These are phyloP conservation scores for Torulaspora pretoriensis DNA, from an alignment of 1,139 yeast species.

Conservation along the genomic window DNA sequence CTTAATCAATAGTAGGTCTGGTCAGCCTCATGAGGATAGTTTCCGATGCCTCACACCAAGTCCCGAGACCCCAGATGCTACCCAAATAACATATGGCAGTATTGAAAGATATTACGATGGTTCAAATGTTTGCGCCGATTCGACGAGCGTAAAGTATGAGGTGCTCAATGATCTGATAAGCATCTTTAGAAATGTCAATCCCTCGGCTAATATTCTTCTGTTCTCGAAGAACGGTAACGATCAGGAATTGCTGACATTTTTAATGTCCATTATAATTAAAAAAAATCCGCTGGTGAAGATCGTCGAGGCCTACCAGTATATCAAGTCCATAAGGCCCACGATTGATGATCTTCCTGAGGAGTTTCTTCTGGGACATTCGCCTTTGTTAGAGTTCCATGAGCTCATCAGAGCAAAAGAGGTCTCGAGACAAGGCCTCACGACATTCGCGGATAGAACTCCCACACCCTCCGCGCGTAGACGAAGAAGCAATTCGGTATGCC, in stretches of 20 bases:
- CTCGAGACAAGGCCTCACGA: not conserved
- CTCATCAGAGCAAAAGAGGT: constrained; percentile 24
- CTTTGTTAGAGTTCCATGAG: constrained; percentile 30
- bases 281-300: constrained; percentile 25
- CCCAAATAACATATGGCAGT: constrained; percentile 15
- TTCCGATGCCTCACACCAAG: constrained; percentile 14
- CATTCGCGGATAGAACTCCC: not conserved
- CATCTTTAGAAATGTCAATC: constrained; percentile 21
- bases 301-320: constrained; percentile 30
- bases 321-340: constrained; percentile 29
- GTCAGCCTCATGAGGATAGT: not conserved
- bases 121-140: constrained; percentile 23
- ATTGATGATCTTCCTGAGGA: constrained; percentile 23
- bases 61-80: constrained; percentile 11
- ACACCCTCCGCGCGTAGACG: constrained; percentile 5
- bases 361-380: constrained; percentile 27
- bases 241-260: constrained; percentile 26
- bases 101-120: constrained; percentile 13
- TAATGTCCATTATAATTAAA: constrained; percentile 29
- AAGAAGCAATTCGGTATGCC: constrained; percentile 5
- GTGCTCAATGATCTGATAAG: constrained; percentile 32
- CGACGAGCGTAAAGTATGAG: constrained; percentile 22
- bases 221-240: constrained; percentile 33
- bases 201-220: constrained; percentile 25
- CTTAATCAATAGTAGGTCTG: not conserved